Conservation (phyloP, 495 filamentous ascomycete species). For the Penicillium canescens region DNA sequence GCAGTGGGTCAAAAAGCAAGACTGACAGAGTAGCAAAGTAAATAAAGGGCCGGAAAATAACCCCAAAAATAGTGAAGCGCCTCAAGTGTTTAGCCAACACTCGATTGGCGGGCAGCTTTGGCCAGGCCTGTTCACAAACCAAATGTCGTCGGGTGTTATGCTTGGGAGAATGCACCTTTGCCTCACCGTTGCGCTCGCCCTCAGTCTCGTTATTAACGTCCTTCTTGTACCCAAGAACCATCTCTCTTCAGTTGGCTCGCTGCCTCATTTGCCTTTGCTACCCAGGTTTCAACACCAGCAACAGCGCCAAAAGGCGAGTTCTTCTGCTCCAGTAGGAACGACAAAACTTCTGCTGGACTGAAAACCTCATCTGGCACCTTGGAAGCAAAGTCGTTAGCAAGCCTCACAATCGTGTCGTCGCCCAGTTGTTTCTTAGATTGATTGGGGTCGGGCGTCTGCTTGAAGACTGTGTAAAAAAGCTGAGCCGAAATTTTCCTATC, state of each 20-base stretch:
- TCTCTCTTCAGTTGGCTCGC: slow-evolving; percentile 3
- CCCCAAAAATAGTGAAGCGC: no score
- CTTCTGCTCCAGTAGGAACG: slow-evolving; percentile 17
- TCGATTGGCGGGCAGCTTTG: no score
- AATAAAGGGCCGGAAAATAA: no score
- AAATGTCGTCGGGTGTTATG: no score
- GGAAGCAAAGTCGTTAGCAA: slow-evolving; percentile 14
- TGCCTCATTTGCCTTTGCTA: slow-evolving; percentile 6
- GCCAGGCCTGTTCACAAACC: no score
- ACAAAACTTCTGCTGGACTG: slow-evolving; percentile 19
- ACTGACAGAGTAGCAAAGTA: no score
- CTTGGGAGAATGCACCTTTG: no score
- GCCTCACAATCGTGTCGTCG: slow-evolving; percentile 1
- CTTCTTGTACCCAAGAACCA: background rate
- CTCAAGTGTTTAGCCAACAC: no score
- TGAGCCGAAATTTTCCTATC: slow-evolving; percentile 14
- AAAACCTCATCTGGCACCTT: slow-evolving; percentile 19
- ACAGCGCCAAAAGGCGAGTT: slow-evolving; percentile 13
- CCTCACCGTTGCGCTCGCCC: no score
- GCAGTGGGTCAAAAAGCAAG: no score
- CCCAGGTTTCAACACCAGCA: slow-evolving; percentile 11
- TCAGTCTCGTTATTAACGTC: background rate
- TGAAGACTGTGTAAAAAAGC: slow-evolving; percentile 14
- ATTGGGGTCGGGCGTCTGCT: slow-evolving; percentile 2
- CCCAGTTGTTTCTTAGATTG: slow-evolving; percentile 4